Conservation (phyloP, 1,284 basidiomycete species). For the Tilletia indica region DNA sequence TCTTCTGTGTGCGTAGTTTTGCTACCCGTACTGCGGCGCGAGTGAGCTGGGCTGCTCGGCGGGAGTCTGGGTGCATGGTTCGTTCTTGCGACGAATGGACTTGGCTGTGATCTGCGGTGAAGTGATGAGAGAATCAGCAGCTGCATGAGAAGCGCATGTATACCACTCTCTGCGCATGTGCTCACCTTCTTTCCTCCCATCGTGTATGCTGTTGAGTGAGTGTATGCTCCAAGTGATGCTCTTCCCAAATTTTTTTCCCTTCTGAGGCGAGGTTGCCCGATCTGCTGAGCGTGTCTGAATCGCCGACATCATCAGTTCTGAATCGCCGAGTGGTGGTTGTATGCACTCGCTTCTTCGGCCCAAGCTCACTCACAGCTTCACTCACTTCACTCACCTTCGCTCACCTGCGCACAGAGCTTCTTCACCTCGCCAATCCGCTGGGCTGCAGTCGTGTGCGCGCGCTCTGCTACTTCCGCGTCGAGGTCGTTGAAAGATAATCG, state of each 20-base stretch:
- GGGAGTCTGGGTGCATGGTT: constrained; percentile 48
- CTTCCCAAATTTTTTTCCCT: neutral
- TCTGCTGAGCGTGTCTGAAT: neutral
- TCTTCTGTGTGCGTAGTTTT: constrained; percentile 32
- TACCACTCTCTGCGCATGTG: too few species aligned
- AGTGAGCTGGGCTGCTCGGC: constrained; percentile 46
- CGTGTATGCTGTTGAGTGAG: neutral
- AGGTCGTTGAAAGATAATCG: too few species aligned
- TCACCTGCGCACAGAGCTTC: too few species aligned
- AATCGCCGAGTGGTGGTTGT: too few species aligned
- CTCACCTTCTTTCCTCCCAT: constrained; percentile 49
- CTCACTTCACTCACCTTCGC: too few species aligned
- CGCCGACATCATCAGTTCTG: neutral
- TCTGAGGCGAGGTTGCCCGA: neutral
- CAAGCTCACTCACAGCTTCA: too few species aligned
- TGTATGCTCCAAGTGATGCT: neutral
- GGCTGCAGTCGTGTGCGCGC: too few species aligned
- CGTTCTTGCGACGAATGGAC: constrained; percentile 49
- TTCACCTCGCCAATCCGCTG: too few species aligned
- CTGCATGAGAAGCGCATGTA: too few species aligned
- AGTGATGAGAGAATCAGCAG: neutral
- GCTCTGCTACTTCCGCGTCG: too few species aligned
- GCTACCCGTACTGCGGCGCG: constrained; percentile 40
- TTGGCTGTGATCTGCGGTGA: constrained; percentile 45
- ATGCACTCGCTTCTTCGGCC: too few species aligned